These are phyloP conservation scores for Ophiobolus disseminans DNA, from an alignment of 2,329 filamentous ascomycete genomes.

Conservation along the genomic window DNA sequence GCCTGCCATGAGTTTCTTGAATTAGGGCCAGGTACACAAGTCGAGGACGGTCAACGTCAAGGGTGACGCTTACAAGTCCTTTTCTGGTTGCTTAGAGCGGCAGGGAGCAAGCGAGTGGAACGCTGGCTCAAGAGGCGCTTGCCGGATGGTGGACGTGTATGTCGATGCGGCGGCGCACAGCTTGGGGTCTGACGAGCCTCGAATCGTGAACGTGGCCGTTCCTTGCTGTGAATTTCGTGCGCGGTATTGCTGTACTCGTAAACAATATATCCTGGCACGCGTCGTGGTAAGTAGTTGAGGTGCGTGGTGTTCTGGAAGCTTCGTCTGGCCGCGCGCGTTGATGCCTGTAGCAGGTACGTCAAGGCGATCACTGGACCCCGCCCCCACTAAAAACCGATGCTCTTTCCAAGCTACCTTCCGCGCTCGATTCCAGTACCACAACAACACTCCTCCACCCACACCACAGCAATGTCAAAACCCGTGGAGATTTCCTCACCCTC, in stretches of 20 bases:
- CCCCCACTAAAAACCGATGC: constrained; percentile 18
- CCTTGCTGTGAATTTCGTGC: not conserved
- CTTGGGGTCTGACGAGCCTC: not conserved
- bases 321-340: constrained; percentile 26
- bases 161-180: not conserved
- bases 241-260: not conserved
- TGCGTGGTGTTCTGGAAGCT: constrained; percentile 34
- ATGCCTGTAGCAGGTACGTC: constrained; percentile 21
- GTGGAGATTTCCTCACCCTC: constrained; percentile 53
- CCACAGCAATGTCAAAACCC: constrained; percentile 53
- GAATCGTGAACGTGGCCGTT: not conserved
- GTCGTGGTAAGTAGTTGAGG: not conserved
- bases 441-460: constrained; percentile 18
- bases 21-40: constrained; percentile 20
- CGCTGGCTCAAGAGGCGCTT: no score
- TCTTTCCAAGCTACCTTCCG: not conserved
- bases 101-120: no score
- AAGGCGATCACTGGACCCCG: constrained; percentile 19
- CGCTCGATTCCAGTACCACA: constrained; percentile 14
- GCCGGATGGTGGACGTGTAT: not conserved
- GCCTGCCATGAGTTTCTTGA: constrained; percentile 40
- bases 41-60: constrained; percentile 18
- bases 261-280: no score
- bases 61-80: constrained; percentile 25
- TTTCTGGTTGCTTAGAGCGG: not conserved